Evolutionary conservation across 441 rosid species (phyloP).

Genomic region (Corymbia calophylla): DNA sequence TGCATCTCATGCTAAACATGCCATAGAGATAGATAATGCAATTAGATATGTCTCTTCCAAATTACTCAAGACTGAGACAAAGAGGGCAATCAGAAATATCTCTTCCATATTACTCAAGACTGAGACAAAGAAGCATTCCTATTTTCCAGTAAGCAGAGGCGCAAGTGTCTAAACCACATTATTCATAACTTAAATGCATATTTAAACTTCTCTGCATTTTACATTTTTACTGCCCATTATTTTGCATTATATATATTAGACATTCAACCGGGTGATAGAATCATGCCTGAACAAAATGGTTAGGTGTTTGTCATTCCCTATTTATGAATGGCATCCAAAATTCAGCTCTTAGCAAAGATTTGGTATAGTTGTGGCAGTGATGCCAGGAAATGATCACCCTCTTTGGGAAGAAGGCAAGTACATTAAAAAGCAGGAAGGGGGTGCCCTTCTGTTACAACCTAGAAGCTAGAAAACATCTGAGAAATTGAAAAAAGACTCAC

Average conservation of each 20-base stretch:
- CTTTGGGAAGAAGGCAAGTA: not conserved
- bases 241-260: not conserved
- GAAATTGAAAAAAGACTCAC: not conserved
- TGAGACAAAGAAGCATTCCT: not conserved
- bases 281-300: not conserved
- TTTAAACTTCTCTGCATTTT: not conserved
- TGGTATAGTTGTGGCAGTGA: not conserved
- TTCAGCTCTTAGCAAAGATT: not conserved
- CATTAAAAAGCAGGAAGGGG: not conserved
- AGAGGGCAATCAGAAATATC: not conserved
- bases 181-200: not conserved
- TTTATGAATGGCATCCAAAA: not conserved
- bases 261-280: not conserved
- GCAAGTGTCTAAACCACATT: not conserved
- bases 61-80: not conserved
- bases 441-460: not conserved
- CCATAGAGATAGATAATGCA: not conserved
- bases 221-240: not conserved
- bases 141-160: not conserved
- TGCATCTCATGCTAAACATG: not conserved
- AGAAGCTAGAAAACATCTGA: not conserved
- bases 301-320: not conserved
- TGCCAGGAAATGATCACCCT: not conserved
- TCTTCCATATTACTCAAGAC: not conserved
- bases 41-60: not conserved